Evolutionary conservation across 2,329 filamentous ascomycete genomes (phyloP).

Genomic region (Fusarium foetens): DNA sequence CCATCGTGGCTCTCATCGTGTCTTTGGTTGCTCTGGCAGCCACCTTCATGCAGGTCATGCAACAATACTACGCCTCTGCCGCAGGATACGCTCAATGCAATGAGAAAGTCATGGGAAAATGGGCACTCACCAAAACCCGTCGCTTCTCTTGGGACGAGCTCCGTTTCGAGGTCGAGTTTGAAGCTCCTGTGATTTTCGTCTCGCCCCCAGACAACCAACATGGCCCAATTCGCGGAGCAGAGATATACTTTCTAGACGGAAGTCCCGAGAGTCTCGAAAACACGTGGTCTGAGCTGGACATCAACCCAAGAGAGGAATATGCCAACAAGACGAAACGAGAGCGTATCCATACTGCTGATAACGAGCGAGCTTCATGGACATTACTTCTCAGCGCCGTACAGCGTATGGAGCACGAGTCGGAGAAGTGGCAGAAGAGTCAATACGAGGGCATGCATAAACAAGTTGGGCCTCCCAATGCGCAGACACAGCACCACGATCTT

Average conservation of each 20-base stretch:
- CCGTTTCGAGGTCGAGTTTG: conserved; percentile 61
- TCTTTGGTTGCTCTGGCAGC: conserved; percentile 59
- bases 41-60: conserved; percentile 59
- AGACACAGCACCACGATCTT: conserved; percentile 30
- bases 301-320: conserved; percentile 46
- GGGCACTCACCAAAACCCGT: conserved; percentile 55
- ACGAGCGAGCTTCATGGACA: conserved; percentile 66
- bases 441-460: conserved; percentile 43
- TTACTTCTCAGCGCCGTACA: conserved; percentile 62
- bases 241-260: conserved; percentile 54
- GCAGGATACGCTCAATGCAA: conserved; percentile 61
- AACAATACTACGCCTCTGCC: conserved; percentile 62
- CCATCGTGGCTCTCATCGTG: conserved; percentile 57
- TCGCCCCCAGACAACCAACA: conserved; percentile 54
- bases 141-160: conserved; percentile 56
- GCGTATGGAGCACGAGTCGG: conserved; percentile 59
- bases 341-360: conserved; percentile 64
- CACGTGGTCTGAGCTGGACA: conserved; percentile 48
- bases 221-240: conserved; percentile 47
- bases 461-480: conserved; percentile 33
- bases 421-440: conserved; percentile 56
- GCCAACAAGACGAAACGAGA: conserved; percentile 43
- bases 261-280: conserved; percentile 49
- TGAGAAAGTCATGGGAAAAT: conserved; percentile 59
- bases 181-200: conserved; percentile 62